Evolutionary conservation across 495 filamentous ascomycete genomes (phyloP).

Genomic region (Penicillium crystallinum): DNA sequence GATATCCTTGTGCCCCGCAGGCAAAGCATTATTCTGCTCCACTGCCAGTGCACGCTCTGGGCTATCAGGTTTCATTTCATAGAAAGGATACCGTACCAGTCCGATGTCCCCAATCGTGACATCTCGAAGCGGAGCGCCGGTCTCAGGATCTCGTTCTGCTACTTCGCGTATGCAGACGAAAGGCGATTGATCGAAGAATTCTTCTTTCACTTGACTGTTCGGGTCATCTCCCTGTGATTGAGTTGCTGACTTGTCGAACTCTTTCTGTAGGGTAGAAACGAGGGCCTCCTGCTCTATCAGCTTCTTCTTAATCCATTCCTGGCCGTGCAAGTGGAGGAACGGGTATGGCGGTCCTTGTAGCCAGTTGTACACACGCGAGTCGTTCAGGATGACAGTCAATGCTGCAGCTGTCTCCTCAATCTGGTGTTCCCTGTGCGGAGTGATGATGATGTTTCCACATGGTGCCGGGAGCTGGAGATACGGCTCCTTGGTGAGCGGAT

Average conservation of each 20-base stretch:
- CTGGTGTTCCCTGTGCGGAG: slow-evolving; percentile 14
- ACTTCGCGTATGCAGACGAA: slow-evolving; percentile 25
- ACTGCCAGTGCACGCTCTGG: slow-evolving; percentile 12
- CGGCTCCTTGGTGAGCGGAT: slow-evolving; percentile 15
- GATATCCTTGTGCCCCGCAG: slow-evolving; percentile 15
- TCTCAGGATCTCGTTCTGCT: not conserved
- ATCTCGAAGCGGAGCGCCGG: slow-evolving; percentile 11
- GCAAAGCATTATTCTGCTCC: slow-evolving; percentile 14
- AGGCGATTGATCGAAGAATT: slow-evolving; percentile 17
- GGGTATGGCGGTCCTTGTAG: slow-evolving; percentile 22
- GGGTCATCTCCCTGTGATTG: not conserved
- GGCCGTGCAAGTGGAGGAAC: slow-evolving; percentile 15
- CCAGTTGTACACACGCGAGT: slow-evolving; percentile 10
- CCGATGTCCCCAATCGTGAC: slow-evolving; percentile 19
- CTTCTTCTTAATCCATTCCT: slow-evolving; percentile 5
- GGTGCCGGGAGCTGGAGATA: slow-evolving; percentile 25
- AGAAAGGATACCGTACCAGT: slow-evolving; percentile 19
- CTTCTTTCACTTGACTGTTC: not conserved
- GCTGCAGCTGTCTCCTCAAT: slow-evolving; percentile 3
- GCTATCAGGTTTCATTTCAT: slow-evolving; percentile 15
- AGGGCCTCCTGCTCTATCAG: not conserved
- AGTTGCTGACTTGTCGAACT: not conserved
- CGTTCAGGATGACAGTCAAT: slow-evolving; percentile 15
- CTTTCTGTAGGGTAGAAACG: not conserved
- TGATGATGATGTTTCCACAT: slow-evolving; percentile 25